A percentile compares a stretch with the other conserved stretches of the same genome.
Evolutionary conservation across 257 asterid genomes (phyloP).

Genomic region (Eustoma russellianum): DNA sequence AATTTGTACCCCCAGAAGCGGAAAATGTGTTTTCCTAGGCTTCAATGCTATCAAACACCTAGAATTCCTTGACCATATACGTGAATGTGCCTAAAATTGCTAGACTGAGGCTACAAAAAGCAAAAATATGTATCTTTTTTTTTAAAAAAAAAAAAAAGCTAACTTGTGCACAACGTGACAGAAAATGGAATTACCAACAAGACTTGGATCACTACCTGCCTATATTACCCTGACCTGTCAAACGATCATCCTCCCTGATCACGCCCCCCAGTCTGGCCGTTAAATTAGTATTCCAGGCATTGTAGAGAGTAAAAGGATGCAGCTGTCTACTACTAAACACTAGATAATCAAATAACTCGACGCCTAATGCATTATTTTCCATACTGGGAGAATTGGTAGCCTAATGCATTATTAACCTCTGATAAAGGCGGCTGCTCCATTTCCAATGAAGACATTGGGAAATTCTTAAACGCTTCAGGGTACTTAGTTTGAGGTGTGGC

Average conservation of each 20-base stretch:
- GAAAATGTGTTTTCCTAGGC: too few species aligned
- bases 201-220: constrained; percentile 53
- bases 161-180: constrained; percentile 42
- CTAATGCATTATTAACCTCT: constrained; percentile 31
- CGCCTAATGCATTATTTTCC: constrained; percentile 29
- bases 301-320: constrained; percentile 42
- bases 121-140: too few species aligned
- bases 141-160: constrained; percentile 50
- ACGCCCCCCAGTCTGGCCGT: constrained; percentile 33
- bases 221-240: constrained; percentile 65
- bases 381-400: constrained; percentile 31
- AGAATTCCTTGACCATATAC: too few species aligned
- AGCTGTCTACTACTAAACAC: constrained; percentile 29
- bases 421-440: constrained; percentile 33
- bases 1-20: too few species aligned
- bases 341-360: constrained; percentile 35
- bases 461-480: constrained; percentile 66
- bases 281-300: constrained; percentile 36
- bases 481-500: constrained; percentile 52
- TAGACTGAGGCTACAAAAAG: too few species aligned
- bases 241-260: constrained; percentile 52
- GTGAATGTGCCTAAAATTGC: too few species aligned
- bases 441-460: constrained; percentile 25
- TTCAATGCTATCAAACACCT: too few species aligned
- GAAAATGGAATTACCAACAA: constrained; percentile 30